phyloP scores from a whole-genome alignment of 345 rosid genomes.

The Aquilaria malaccensis region DNA sequence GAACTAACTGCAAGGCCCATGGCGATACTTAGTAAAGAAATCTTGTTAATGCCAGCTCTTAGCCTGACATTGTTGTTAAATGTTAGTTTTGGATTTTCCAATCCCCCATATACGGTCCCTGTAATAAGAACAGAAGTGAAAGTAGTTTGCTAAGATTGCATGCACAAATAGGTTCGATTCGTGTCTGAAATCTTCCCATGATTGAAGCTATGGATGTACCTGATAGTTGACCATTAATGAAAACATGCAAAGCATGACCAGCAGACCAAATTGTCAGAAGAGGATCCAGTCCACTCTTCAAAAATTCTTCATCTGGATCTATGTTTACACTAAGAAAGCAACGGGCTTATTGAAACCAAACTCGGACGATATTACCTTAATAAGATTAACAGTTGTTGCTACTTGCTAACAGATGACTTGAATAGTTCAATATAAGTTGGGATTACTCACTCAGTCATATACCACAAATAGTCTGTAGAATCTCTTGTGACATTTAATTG shows the following conservation, averaged over 20 bases:
- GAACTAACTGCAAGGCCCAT: conserved; percentile 87
- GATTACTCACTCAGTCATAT: conserved; percentile 75
- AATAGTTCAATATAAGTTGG: background rate
- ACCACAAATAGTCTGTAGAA: conserved; percentile 89
- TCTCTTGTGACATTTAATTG: conserved; percentile 75
- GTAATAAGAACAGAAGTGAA: conserved; percentile 6
- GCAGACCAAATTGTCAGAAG: conserved; percentile 70
- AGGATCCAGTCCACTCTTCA: conserved; percentile 49
- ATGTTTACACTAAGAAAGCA: conserved; percentile 33
- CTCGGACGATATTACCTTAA: conserved; percentile 1
- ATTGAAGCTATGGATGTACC: conserved; percentile 27
- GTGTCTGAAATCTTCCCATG: background rate
- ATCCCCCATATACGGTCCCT: conserved; percentile 73
- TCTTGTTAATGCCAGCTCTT: conserved; percentile 68
- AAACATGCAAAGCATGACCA: conserved; percentile 93
- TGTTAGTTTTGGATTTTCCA: conserved; percentile 49
- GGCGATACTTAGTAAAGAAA: conserved; percentile 64
- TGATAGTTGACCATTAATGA: conserved; percentile 69
- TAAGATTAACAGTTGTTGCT: background rate
- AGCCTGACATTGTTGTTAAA: conserved; percentile 63
- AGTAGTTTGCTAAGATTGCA: background rate
- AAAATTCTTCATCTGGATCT: conserved; percentile 42
- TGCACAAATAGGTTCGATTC: too few relatives aligned
- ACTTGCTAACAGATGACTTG: too few relatives aligned
- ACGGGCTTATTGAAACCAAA: conserved; percentile 1